Evolutionary conservation across 2,329 filamentous ascomycete genomes (phyloP), one percentile per base, ranked within the genome.

Genomic region (Pseudogymnoascus sp.): DNA sequence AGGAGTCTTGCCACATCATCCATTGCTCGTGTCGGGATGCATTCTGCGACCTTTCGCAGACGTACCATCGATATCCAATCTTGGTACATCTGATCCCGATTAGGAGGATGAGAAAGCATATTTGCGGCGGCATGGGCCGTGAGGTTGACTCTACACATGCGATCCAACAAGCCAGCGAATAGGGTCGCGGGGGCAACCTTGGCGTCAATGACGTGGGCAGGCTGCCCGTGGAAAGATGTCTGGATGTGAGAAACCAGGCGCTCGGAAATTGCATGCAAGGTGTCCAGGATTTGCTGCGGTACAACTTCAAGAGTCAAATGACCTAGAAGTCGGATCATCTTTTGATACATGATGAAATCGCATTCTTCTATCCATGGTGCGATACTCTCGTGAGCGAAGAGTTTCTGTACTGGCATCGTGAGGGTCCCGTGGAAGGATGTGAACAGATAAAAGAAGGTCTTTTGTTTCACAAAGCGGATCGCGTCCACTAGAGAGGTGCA

Each of bases 401-500:
- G 77, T 73, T 95, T 97, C 73, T 97, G 91, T 2, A 97, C 93
- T 5, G 94, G 94, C 74, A 97, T 95, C 0, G 94, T 99, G 68
- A 99, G 82, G 1, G 92, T 97, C 61, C 94, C 94, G 70, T 96
- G 91, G 73, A 99, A 97, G 1, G 93, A 94, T 5, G 89, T 92
- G 72, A 95, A 96, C 14, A 97, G 83, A 66, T 95, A 90, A 72
- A 96, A 96, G 73, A 99, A 96, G 6, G 91, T 93, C 76, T 96
- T 96, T 74, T 97, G 91, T 71, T 94, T 95, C 79, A 93, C 97
- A 73, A 90, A 97, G 30, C 94, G 89, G 64, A 99, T 91, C 68
- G 91, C 93, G 74, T 99, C 94, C 32, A 99, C 89, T 4, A 99
- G 81, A 0, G 92, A 97, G 12, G 94, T 97, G 72, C 92, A 96